Conservation (phyloP, 192 early-diverging fungal genomes). For the Funneliformis mosseae region DNA sequence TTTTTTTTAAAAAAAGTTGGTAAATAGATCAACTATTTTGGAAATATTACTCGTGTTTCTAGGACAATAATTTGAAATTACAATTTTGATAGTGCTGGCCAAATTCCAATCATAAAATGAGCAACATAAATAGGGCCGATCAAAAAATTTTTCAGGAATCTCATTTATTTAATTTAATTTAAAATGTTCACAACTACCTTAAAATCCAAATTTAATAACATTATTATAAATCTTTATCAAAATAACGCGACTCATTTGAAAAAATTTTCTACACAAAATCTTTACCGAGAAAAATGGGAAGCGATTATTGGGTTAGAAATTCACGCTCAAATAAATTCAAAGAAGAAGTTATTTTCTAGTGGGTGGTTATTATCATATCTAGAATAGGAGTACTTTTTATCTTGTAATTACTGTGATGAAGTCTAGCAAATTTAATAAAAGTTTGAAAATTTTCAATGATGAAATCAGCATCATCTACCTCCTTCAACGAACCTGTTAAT, state of each 20-base stretch:
- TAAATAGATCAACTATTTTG: no score
- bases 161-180: no score
- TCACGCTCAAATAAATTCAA: constrained; percentile 78
- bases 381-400: no score
- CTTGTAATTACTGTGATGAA: no score
- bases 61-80: no score
- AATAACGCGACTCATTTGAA: neutral
- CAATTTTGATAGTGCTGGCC: no score
- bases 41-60: no score
- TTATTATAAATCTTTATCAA: neutral
- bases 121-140: no score
- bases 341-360: constrained; percentile 86
- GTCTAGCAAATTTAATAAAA: neutral
- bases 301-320: constrained; percentile 89
- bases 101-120: no score
- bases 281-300: constrained; percentile 49
- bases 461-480: constrained; percentile 43
- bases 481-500: constrained; percentile 69
- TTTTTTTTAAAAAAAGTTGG: no score
- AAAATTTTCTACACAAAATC: neutral
- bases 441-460: neutral
- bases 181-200: neutral
- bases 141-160: no score
- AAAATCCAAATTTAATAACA: neutral
- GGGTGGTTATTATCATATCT: constrained; percentile 8